Percentiles rank a stretch among this genome's conserved stretches.
phyloP scores from a whole-genome alignment of 2,329 filamentous ascomycete species.

The Verticillium dahliae region DNA sequence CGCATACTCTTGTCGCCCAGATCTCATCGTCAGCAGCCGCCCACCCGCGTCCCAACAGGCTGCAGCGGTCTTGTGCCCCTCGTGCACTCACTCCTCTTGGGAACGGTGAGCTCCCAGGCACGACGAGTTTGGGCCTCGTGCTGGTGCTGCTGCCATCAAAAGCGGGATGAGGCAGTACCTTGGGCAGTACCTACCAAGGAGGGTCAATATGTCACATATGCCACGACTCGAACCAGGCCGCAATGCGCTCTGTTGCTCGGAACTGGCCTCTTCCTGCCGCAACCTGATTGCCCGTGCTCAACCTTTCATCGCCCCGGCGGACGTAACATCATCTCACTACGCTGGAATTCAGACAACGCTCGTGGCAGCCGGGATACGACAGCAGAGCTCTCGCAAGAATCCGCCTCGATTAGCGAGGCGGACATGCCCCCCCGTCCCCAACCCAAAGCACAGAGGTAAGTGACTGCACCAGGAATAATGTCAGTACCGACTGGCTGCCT shows the following conservation, averaged over 20 bases:
- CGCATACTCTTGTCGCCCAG: slow-evolving; percentile 11
- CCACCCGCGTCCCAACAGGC: not conserved
- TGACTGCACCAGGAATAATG: not conserved
- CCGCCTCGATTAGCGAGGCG: too few species aligned
- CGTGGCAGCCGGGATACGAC: not conserved
- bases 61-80: not conserved
- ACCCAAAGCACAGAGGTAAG: not conserved
- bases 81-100: not conserved
- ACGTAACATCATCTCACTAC: not conserved
- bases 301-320: not conserved
- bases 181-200: not conserved
- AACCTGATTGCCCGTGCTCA: not conserved
- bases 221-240: not conserved
- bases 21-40: slow-evolving; percentile 4
- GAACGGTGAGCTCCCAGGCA: not conserved
- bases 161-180: not conserved
- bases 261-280: not conserved
- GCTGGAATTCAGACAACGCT: not conserved
- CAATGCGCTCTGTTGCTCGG: not conserved
- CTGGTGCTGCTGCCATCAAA: not conserved
- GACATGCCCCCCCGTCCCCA: too few species aligned
- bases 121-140: not conserved
- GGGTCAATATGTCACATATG: not conserved
- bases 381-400: not conserved
- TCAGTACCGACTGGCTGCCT: not conserved